Evolutionary conservation across 805 yeast species (phyloP), one percentile per base, ranked within the genome.

Genomic region (Myxozyma geophila): DNA sequence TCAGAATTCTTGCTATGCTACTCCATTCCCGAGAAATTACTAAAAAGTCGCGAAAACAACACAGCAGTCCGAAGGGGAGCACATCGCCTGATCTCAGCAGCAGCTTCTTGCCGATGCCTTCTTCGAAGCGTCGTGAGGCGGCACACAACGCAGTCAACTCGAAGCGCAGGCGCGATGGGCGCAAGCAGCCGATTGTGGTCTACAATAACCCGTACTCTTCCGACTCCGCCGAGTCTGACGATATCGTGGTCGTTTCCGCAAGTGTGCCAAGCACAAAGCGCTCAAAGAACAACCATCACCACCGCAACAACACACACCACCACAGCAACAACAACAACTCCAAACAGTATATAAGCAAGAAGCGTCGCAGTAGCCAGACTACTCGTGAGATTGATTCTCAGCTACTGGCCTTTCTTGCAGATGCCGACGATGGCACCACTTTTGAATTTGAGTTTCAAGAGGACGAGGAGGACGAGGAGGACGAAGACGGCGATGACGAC

Each of bases 161-260:
- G 17, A 46, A 52, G 54, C 54, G 54, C 52, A 57, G 50, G 46
- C 61, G 58, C 46, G 56, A 48, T 8, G 36, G 57, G 23, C 58
- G 59, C 39, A 47, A 43, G 49, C 59, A 54, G 59, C 60, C 36
- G 10, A 19, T 47, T 19, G 55, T 52, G 33, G 59, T 58, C 6
- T 64, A 64, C 64, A 50, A 64, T 54, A 64, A 64, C 35, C 67
- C 67, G 7, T 64, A 64, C 56, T 44, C 56, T 35, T 58, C 63
- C 21, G 67, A 60, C 40, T 53, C 59, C 41, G 54, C 62, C 19
- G 57, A 33, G 40, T 53, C 57, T 2, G 64, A 56, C 46, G 49
- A 44, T 41, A 21, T 36, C 40, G 41, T 39, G 37, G 56, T 36
- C 50, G 36, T 17, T 43, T 52, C 33, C 23, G 17, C 53, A 10